Evolutionary conservation across 2,329 filamentous ascomycete species (phyloP).

Genomic region (Septoria petroselini): DNA sequence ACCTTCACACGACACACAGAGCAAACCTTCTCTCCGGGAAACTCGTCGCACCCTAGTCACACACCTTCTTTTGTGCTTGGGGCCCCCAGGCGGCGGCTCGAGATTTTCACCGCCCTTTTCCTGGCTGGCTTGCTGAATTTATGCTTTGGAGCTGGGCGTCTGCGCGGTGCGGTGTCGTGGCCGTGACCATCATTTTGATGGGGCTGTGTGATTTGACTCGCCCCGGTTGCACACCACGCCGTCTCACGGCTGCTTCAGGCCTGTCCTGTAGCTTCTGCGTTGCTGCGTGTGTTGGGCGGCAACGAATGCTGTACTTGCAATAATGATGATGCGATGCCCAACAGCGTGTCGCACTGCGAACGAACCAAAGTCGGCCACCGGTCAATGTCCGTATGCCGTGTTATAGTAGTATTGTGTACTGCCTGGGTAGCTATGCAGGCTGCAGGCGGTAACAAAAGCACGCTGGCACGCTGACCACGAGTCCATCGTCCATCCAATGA

Average conservation of each 20-base stretch:
- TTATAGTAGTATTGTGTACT: no score
- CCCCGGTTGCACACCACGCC: slow-evolving; percentile 14
- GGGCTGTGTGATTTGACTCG: slow-evolving; percentile 25
- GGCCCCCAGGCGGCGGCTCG: neutral
- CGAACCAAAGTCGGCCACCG: no score
- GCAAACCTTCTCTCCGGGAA: slow-evolving; percentile 2
- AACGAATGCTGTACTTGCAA: slow-evolving; percentile 1
- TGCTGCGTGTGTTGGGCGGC: no score
- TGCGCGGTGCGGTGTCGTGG: slow-evolving; percentile 1
- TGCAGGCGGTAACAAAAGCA: no score
- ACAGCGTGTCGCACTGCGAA: slow-evolving; percentile 14
- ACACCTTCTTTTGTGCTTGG: neutral
- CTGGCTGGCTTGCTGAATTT: no score
- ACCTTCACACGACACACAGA: neutral
- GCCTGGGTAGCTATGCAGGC: no score
- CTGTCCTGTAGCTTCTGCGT: no score
- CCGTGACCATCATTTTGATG: no score
- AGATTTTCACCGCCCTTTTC: slow-evolving; percentile 13
- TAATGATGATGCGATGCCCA: neutral
- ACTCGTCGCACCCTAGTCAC: slow-evolving; percentile 1
- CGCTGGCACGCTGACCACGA: neutral
- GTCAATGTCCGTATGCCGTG: no score
- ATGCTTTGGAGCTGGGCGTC: slow-evolving; percentile 9
- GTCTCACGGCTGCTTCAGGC: slow-evolving; percentile 14
- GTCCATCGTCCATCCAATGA: no score